Conservation (phyloP, 148 eudicot species). For the Suaeda aralocaspica region DNA sequence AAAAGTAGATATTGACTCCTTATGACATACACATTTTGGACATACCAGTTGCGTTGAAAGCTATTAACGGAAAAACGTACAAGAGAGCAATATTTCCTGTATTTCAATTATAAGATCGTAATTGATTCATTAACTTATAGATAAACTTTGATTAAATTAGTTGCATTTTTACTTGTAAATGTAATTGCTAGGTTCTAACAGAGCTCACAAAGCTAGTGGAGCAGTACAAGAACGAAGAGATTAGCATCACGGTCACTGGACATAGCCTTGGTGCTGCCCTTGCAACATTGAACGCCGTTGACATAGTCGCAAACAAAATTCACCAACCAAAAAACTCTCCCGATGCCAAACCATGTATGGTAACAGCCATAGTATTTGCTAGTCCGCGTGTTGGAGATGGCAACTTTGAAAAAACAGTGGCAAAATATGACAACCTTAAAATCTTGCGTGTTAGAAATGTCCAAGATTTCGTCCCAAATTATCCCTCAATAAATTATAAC, state of each 20-base stretch:
- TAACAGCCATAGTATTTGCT: conserved; percentile 33
- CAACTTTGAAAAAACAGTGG: conserved; percentile 31
- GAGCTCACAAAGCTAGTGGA: conserved; percentile 42
- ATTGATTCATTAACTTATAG: too few species aligned
- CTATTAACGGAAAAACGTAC: too few species aligned
- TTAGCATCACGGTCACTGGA: conserved; percentile 52
- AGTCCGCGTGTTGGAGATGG: conserved; percentile 64
- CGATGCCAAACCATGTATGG: conserved; percentile 17
- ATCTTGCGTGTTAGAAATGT: conserved; percentile 42
- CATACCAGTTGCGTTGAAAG: too few species aligned
- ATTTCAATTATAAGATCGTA: too few species aligned
- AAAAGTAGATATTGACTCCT: too few species aligned
- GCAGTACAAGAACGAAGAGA: conserved; percentile 46
- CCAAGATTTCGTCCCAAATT: conserved; percentile 50
- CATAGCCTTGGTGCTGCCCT: conserved; percentile 64
- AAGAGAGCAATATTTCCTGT: too few species aligned
- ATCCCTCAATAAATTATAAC: conserved; percentile 46
- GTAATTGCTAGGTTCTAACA: conserved; percentile 33
- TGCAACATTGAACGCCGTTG: conserved; percentile 48
- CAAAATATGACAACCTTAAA: conserved; percentile 26
- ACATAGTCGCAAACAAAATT: conserved; percentile 21
- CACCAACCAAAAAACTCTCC: conserved; percentile 11
- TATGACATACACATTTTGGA: too few species aligned
- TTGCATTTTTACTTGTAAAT: too few species aligned
- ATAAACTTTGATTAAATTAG: too few species aligned